Base-by-base conservation (phyloP, 2,329 filamentous ascomycete species). In the Amauroascus niger region DNA sequence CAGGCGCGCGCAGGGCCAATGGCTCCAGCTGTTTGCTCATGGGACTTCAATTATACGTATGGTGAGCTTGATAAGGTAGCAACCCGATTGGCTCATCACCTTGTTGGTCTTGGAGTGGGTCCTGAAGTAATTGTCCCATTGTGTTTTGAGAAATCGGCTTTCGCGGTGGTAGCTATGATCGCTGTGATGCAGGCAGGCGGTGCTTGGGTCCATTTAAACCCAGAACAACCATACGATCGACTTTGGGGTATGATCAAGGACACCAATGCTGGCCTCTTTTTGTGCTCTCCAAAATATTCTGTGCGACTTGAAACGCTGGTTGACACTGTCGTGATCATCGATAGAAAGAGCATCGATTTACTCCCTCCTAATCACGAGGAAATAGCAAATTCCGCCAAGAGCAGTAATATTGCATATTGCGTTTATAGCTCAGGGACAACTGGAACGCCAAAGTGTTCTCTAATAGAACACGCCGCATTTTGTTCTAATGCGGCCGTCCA, bases 371-470 rank as follows among this genome's bases (percentile, higher is more conserved):
- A 39, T 18, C 18, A 5, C n/a, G 74, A 77, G 0, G 67, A 83
- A 2, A 16, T 35, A 16, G 8, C 49, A 5, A 32, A 18, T 18
- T 33, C 13, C 20, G 43, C 30, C 8, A 49, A 37, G 18, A 45
- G 49, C 8, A 30, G 18, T 40, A 56, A 56, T 26, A 64, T 87
- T 1, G 83, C 86, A 4, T 94, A 93, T 63, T 79, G 86, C 16
- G 82, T 94, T 1, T 94, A 86, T 65, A 94, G 87, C 0, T 89
- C 86, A 20, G 88, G 88, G 2, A 91, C 84, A 33, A 94, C 88
- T 0, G 88, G 87, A 0, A 74, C 73, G 1, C 88, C 87, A 0
- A 94, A 94, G 63, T 87, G 87, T 2, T 84, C 94, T 4, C 75
- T 86, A 3, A 78, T 95, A 16, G 88, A 86, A 0, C 84, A 89